A percentile compares a stretch with the other conserved stretches of the same genome.
These are phyloP conservation scores for Obba rivulosa DNA, from an alignment of 768 basidiomycete species.

Conservation along the genomic window DNA sequence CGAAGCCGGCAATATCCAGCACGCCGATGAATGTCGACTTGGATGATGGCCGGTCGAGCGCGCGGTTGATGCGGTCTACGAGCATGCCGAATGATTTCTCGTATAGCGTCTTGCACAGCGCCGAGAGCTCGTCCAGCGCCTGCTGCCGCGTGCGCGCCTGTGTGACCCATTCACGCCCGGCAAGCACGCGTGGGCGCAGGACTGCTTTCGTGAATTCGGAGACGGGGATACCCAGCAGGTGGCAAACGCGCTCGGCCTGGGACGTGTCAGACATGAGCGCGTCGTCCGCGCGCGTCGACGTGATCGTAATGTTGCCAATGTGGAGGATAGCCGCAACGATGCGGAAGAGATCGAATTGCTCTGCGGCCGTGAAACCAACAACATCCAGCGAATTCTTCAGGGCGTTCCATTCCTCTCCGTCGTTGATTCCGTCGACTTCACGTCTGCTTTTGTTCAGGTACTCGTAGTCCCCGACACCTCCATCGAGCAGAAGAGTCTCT, in stretches of 20 bases:
- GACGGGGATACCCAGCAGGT: constrained; percentile 84
- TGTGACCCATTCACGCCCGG: constrained; percentile 95
- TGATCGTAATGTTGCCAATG: constrained; percentile 88
- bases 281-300: constrained; percentile 73
- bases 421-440: constrained; percentile 95
- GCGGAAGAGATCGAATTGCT: constrained; percentile 93
- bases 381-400: constrained; percentile 81
- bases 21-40: constrained; percentile 97
- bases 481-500: constrained; percentile 70
- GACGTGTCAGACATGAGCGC: constrained; percentile 73
- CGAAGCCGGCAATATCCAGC: constrained; percentile 98
- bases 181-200: constrained; percentile 83
- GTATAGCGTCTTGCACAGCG: constrained; percentile 92
- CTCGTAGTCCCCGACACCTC: constrained; percentile 75
- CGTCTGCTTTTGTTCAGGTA: constrained; percentile 86
- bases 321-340: constrained; percentile 91
- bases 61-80: constrained; percentile 92
- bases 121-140: constrained; percentile 85
- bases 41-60: constrained; percentile 87
- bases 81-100: constrained; percentile 94
- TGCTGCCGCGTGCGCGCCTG: constrained; percentile 90
- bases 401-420: constrained; percentile 79
- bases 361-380: constrained; percentile 79
- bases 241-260: constrained; percentile 86
- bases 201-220: constrained; percentile 87